These are phyloP conservation scores for Calonectria fujianensis DNA, from an alignment of 2,329 filamentous ascomycete species.

Conservation along the genomic window DNA sequence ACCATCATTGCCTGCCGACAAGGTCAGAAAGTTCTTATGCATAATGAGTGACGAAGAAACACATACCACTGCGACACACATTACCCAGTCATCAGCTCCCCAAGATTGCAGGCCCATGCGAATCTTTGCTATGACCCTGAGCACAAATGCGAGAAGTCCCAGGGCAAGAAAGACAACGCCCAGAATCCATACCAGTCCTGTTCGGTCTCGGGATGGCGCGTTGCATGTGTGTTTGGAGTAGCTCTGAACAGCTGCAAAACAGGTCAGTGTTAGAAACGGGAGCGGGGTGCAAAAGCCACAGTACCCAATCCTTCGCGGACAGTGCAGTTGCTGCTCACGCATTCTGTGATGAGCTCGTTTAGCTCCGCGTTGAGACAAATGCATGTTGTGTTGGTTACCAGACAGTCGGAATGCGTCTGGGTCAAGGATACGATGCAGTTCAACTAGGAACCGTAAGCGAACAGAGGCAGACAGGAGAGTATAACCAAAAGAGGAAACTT, in stretches of 20 bases:
- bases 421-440: conserved; percentile 45
- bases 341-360: conserved; percentile 45
- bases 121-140: conserved; percentile 28
- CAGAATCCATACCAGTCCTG: conserved; percentile 26
- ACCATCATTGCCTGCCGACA: conserved; percentile 32
- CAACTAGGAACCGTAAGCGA: conserved; percentile 41
- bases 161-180: conserved; percentile 36
- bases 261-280: conserved; percentile 1
- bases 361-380: conserved; percentile 51
- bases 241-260: conserved; percentile 26
- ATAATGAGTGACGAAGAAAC: no score
- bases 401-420: conserved; percentile 36
- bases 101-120: conserved; percentile 25
- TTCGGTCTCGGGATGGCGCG: conserved; percentile 34
- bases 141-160: conserved; percentile 24
- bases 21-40: not conserved
- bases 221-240: conserved; percentile 33
- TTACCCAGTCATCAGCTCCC: conserved; percentile 41
- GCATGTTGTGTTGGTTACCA: conserved; percentile 45
- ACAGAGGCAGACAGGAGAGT: not conserved
- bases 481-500: conserved; percentile 15
- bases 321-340: conserved; percentile 46
- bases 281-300: not conserved
- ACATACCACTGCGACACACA: conserved; percentile 38
- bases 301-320: conserved; percentile 53